Percentiles rank a stretch among this genome's conserved stretches.
These are phyloP conservation scores for Phytophthora foliorum DNA, from an alignment of 352 stramenopile species.

Conservation along the genomic window DNA sequence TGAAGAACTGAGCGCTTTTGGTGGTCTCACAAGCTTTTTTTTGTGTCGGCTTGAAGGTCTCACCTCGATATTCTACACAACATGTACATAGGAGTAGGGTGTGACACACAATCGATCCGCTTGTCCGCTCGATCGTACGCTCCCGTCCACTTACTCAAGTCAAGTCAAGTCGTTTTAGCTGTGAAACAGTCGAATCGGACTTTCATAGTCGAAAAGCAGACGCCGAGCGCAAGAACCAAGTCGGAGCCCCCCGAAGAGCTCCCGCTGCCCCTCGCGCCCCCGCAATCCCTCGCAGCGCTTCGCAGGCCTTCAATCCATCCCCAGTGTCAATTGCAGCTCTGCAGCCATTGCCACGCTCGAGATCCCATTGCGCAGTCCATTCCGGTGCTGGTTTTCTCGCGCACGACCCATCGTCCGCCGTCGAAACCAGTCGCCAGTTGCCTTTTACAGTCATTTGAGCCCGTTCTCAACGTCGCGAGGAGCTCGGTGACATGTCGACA, in stretches of 20 bases:
- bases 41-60: too few species aligned
- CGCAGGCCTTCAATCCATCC: slow-evolving; percentile 7
- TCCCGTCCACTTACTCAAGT: slow-evolving; percentile 26
- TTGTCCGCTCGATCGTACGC: slow-evolving; percentile 16
- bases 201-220: slow-evolving; percentile 43
- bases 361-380: slow-evolving; percentile 19
- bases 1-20: too few species aligned
- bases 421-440: slow-evolving; percentile 7
- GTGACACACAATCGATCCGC: neutral
- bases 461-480: neutral
- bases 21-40: too few species aligned
- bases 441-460: neutral
- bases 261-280: slow-evolving; percentile 6
- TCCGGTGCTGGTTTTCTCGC: slow-evolving; percentile 21
- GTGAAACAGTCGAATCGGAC: slow-evolving; percentile 36
- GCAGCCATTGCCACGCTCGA: slow-evolving; percentile 21
- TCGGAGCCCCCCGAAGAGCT: slow-evolving; percentile 27
- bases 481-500: slow-evolving; percentile 38
- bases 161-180: slow-evolving; percentile 14
- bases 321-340: slow-evolving; percentile 25
- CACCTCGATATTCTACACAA: too few species aligned
- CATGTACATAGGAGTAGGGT: neutral
- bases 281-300: slow-evolving; percentile 12
- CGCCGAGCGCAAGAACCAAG: slow-evolving; percentile 28
- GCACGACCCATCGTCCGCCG: slow-evolving; percentile 20